Evolutionary conservation across 148 eudicot species (phyloP).

Genomic region (Amaranthus cruentus): DNA sequence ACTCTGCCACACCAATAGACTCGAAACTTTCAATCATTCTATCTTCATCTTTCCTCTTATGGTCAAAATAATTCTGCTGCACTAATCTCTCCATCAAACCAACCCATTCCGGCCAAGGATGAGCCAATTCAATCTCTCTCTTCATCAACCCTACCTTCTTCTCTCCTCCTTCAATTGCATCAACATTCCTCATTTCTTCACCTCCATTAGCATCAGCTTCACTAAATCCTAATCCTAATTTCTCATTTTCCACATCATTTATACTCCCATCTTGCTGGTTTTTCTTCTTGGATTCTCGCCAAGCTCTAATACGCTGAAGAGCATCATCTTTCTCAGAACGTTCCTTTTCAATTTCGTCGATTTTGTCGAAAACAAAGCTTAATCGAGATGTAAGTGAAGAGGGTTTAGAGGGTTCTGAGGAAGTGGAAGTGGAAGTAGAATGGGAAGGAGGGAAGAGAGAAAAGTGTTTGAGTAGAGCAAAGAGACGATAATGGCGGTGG

Average conservation of each 20-base stretch:
- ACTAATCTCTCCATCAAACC: slow-evolving; percentile 86
- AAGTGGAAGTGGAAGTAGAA: slow-evolving; percentile 14
- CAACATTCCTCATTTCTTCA: not conserved
- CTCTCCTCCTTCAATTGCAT: slow-evolving; percentile 1
- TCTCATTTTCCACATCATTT: not conserved
- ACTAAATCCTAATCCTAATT: slow-evolving; percentile 23
- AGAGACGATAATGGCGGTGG: slow-evolving; percentile 12
- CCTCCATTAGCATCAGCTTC: not conserved
- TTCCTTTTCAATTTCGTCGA: slow-evolving; percentile 70
- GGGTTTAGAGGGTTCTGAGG: slow-evolving; percentile 38
- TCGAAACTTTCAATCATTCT: slow-evolving; percentile 58
- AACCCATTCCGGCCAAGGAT: slow-evolving; percentile 93
- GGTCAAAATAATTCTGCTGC: slow-evolving; percentile 85
- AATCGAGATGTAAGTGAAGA: slow-evolving; percentile 71
- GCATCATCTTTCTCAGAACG: slow-evolving; percentile 71
- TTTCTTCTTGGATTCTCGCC: slow-evolving; percentile 83
- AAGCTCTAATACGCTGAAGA: slow-evolving; percentile 72
- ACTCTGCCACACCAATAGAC: slow-evolving; percentile 24
- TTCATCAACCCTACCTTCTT: slow-evolving; percentile 20
- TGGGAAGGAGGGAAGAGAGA: slow-evolving; percentile 31
- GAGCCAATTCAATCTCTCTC: slow-evolving; percentile 53
- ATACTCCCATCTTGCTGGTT: not conserved
- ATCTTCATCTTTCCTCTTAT: slow-evolving; percentile 71
- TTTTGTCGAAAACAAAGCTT: slow-evolving; percentile 92
- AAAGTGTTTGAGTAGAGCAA: slow-evolving; percentile 20